These are phyloP conservation scores for Magnolia officinalis DNA, from an alignment of 164 flowering plant genomes.

Conservation along the genomic window DNA sequence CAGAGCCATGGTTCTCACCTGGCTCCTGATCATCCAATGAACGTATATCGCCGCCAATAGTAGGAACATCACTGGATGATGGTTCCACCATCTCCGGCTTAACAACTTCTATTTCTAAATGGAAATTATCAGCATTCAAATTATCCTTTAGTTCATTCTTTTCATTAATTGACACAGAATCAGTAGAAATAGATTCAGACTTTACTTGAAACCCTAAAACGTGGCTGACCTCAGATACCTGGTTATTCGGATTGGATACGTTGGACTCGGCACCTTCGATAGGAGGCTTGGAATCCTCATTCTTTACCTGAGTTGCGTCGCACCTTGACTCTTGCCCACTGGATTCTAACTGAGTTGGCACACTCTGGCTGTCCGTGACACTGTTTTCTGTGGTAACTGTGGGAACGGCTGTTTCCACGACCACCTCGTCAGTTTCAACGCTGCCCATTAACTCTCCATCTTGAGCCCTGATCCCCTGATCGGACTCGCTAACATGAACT, in stretches of 20 bases:
- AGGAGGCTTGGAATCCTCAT: conserved; percentile 25
- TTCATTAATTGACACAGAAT: conserved; percentile 83
- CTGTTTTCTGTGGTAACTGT: conserved; percentile 13
- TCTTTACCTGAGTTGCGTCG: conserved; percentile 29
- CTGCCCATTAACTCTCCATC: conserved; percentile 15
- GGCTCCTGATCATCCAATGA: conserved; percentile 62
- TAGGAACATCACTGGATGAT: conserved; percentile 55
- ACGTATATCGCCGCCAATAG: conserved; percentile 55
- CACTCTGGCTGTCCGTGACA: conserved; percentile 20
- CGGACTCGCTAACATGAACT: conserved; percentile 16
- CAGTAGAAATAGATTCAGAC: conserved; percentile 92
- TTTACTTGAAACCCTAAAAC: conserved; percentile 77
- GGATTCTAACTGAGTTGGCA: conserved; percentile 33
- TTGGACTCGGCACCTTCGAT: conserved; percentile 27
- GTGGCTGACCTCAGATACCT: conserved; percentile 94
- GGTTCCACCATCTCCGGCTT: conserved; percentile 70
- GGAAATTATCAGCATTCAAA: conserved; percentile 84
- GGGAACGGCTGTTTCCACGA: neutral
- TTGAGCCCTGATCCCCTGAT: conserved; percentile 14
- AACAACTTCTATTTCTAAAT: conserved; percentile 72
- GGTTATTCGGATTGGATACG: conserved; percentile 41
- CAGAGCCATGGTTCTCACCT: conserved; percentile 43
- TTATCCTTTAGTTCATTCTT: conserved; percentile 88
- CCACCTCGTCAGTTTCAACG: conserved; percentile 16
- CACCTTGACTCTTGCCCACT: conserved; percentile 14